phyloP scores from a whole-genome alignment of 169 alveolate species.

The Eimeria sp. region DNA sequence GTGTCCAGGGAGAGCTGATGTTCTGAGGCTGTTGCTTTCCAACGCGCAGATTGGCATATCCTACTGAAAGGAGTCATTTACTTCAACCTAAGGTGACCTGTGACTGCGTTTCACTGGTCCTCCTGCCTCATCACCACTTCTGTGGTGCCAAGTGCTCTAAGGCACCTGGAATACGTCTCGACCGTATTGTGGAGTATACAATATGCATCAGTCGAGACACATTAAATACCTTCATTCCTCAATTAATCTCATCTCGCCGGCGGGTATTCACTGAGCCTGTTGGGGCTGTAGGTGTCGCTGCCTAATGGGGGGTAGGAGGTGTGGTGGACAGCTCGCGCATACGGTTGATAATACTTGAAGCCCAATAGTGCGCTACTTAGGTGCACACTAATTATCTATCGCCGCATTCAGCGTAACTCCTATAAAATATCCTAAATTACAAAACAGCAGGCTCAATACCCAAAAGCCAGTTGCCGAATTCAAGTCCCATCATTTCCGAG shows the following conservation, averaged over 20 bases:
- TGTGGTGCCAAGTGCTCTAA: not conserved
- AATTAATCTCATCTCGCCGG: not conserved
- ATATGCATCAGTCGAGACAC: not conserved
- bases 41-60: not conserved
- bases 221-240: not conserved
- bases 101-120: constrained; percentile 1
- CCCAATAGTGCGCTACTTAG: no score
- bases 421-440: no score
- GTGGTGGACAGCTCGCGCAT: not conserved
- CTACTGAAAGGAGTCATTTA: constrained; percentile 27
- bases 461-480: no score
- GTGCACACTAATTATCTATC: no score
- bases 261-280: not conserved
- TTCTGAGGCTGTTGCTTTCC: not conserved
- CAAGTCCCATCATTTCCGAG: no score
- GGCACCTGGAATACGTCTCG: not conserved
- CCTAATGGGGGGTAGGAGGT: constrained; percentile 1
- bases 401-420: no score
- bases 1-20: not conserved
- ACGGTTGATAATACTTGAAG: no score
- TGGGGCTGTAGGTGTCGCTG: constrained; percentile 34
- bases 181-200: not conserved
- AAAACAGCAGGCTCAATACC: no score
- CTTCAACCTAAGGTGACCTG: not conserved
- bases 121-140: constrained; percentile 27